Conservation (phyloP, 2,329 filamentous ascomycete genomes). For the Xylariaceae sp. region DNA sequence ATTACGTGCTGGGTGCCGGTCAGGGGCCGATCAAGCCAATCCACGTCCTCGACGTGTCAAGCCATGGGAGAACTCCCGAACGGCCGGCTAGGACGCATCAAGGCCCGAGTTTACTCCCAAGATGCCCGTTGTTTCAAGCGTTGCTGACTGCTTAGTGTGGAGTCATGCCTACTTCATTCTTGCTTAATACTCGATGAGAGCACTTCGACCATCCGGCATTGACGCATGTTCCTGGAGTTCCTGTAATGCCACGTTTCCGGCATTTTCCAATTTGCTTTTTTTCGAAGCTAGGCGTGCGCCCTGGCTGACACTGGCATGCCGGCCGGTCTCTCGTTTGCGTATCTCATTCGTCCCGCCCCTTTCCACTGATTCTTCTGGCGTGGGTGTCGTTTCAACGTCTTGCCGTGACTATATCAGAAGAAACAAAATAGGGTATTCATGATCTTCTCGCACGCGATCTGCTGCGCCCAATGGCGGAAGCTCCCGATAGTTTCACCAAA, state of each 20-base stretch:
- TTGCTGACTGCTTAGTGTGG: slow-evolving; percentile 10
- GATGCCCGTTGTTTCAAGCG: not conserved
- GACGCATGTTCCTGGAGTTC: slow-evolving; percentile 28
- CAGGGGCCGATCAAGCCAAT: slow-evolving; percentile 22
- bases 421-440: slow-evolving; percentile 7
- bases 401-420: slow-evolving; percentile 14
- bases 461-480: slow-evolving; percentile 33
- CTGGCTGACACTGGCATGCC: slow-evolving; percentile 19
- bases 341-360: slow-evolving; percentile 19
- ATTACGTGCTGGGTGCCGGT: slow-evolving; percentile 9
- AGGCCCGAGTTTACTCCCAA: slow-evolving; percentile 6
- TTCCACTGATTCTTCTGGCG: slow-evolving; percentile 22
- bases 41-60: slow-evolving; percentile 24
- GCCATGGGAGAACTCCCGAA: slow-evolving; percentile 15
- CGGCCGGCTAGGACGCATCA: slow-evolving; percentile 16
- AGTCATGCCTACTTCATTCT: slow-evolving; percentile 17
- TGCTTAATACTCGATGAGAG: slow-evolving; percentile 8
- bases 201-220: slow-evolving; percentile 22
- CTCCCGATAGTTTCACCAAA: slow-evolving; percentile 26
- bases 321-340: slow-evolving; percentile 16
- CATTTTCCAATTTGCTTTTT: slow-evolving; percentile 19
- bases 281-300: slow-evolving; percentile 15
- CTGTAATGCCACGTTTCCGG: slow-evolving; percentile 35
- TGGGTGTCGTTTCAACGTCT: slow-evolving; percentile 23
- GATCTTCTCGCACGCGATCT: slow-evolving; percentile 22